Conservation (phyloP, 441 rosid species). For the Rhodomyrtus psidioides region DNA sequence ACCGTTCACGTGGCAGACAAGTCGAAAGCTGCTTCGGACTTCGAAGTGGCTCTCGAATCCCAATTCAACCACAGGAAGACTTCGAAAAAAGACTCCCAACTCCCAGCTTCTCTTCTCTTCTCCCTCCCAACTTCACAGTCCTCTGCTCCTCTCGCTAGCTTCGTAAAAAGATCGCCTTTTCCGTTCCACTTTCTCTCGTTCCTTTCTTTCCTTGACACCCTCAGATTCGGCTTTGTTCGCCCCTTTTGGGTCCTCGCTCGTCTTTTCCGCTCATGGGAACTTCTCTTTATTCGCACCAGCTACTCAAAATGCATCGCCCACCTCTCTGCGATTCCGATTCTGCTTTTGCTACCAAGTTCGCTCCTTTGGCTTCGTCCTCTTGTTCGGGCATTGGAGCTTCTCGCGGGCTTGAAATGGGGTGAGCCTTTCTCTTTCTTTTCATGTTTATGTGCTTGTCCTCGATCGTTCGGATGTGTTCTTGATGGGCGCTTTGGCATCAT, state of each 20-base stretch:
- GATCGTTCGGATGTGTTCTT: not conserved
- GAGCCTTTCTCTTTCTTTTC: not conserved
- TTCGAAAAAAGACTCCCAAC: not conserved
- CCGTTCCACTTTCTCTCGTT: not conserved
- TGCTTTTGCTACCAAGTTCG: conserved; percentile 7
- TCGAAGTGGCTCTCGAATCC: conserved; percentile 9
- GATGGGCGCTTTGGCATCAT: not conserved
- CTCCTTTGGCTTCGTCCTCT: conserved; percentile 12
- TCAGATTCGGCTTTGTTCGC: not conserved
- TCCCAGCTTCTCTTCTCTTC: no score
- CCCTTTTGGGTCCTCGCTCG: not conserved
- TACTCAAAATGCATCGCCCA: conserved; percentile 30
- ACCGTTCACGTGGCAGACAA: conserved; percentile 71
- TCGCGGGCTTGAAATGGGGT: conserved; percentile 40
- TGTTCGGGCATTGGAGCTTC: conserved; percentile 15
- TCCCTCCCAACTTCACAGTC: not conserved
- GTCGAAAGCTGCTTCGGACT: not conserved
- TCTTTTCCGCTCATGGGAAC: not conserved
- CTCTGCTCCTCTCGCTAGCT: not conserved
- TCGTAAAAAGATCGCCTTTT: not conserved
- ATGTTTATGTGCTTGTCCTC: not conserved
- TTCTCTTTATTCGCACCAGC: not conserved
- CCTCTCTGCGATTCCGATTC: conserved; percentile 14
- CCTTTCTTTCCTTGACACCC: not conserved
- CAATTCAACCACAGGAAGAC: not conserved